A percentile compares a stretch with the other conserved stretches of the same genome.
phyloP scores from a whole-genome alignment of 2,329 filamentous ascomycete genomes.

The Diaporthe aspalathi region DNA sequence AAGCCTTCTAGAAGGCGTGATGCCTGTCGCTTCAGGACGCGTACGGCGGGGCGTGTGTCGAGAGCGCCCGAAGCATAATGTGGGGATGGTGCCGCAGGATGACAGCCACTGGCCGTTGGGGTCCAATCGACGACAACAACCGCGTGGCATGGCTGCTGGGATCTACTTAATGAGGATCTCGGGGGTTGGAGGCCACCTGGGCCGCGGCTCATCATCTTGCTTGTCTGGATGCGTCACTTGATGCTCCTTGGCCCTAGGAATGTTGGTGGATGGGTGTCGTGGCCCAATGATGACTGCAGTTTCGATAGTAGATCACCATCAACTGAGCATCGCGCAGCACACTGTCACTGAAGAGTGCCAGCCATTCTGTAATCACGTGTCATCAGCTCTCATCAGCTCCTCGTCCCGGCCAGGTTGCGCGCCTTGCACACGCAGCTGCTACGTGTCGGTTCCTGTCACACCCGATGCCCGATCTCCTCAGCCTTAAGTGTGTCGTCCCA shows the following conservation, averaged over 20 bases:
- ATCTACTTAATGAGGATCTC: conserved; percentile 11
- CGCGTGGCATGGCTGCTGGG: conserved; percentile 26
- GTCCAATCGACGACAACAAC: neutral
- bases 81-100: conserved; percentile 15
- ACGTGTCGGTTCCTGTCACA: conserved; percentile 27
- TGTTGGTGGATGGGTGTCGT: conserved; percentile 31
- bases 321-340: conserved; percentile 28
- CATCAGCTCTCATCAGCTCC: conserved; percentile 37
- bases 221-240: conserved; percentile 28
- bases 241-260: conserved; percentile 22
- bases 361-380: conserved; percentile 32
- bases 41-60: conserved; percentile 35
- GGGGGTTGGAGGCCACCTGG: conserved; percentile 7
- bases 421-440: conserved; percentile 11
- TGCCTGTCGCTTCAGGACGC: conserved; percentile 29
- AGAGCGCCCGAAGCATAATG: conserved; percentile 24
- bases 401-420: conserved; percentile 14
- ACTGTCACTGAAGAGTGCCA: conserved; percentile 3
- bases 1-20: conserved; percentile 39
- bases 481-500: conserved; percentile 6
- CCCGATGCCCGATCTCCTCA: conserved; percentile 25
- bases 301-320: conserved; percentile 22
- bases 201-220: conserved; percentile 23
- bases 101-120: conserved; percentile 18
- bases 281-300: conserved; percentile 38